Percentiles rank a stretch among this genome's conserved stretches.
Conservation (phyloP, 192 early-diverging fungal genomes). For the Mortierella alpina region DNA sequence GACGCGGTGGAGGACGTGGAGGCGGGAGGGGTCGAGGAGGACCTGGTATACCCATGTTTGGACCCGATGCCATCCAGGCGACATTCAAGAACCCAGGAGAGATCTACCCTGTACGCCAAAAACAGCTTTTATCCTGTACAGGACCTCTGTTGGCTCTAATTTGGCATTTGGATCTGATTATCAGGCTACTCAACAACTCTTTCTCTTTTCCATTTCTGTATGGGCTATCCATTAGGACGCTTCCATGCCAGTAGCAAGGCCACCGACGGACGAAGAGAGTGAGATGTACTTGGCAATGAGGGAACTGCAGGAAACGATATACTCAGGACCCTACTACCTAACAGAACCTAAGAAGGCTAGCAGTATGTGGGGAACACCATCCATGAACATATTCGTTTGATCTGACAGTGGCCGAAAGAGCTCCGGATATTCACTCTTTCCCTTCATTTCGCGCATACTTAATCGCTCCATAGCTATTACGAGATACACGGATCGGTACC, state of each 20-base stretch:
- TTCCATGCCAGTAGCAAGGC: constrained; percentile 28
- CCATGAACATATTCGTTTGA: neutral
- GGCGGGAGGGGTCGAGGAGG: constrained; percentile 25
- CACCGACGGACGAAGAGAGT: constrained; percentile 22
- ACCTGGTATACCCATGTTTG: constrained; percentile 36
- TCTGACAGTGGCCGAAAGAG: neutral
- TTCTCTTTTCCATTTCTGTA: neutral
- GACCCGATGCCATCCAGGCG: constrained; percentile 44
- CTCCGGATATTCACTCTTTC: neutral
- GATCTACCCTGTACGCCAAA: constrained; percentile 35
- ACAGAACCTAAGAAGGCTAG: constrained; percentile 45
- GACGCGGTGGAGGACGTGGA: constrained; percentile 44
- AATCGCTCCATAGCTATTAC: constrained; percentile 23
- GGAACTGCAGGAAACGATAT: constrained; percentile 19
- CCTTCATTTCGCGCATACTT: neutral
- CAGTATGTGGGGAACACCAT: constrained; percentile 10
- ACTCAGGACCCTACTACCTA: constrained; percentile 40
- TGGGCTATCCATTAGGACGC: constrained; percentile 27
- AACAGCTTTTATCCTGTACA: neutral
- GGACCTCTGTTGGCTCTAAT: neutral
- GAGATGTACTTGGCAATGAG: constrained; percentile 37
- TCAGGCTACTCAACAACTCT: neutral
- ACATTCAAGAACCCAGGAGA: constrained; percentile 52
- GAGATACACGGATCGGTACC: constrained; percentile 49
- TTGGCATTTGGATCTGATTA: neutral